Evolutionary conservation across 2,329 filamentous ascomycete genomes (phyloP).

Genomic region (Colletotrichum scovillei): DNA sequence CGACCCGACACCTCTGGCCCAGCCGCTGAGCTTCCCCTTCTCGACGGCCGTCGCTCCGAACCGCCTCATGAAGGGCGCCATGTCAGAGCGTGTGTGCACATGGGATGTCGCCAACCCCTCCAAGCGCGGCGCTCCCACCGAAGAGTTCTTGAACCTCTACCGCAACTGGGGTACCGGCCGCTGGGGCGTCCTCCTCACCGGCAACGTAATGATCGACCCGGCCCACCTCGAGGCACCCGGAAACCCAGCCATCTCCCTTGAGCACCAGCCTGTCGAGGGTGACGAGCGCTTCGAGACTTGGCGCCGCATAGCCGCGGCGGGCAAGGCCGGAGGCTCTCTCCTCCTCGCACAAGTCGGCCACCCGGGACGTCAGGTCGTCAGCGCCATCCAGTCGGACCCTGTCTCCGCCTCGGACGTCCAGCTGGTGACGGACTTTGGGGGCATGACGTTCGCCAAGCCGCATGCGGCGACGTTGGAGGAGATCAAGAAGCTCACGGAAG

Average conservation of each 20-base stretch:
- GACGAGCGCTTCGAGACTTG: constrained; percentile 72
- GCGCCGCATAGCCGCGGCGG: constrained; percentile 62
- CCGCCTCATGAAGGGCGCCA: constrained; percentile 74
- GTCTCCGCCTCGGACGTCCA: constrained; percentile 54
- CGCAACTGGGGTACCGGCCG: constrained; percentile 52
- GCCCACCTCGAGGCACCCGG: constrained; percentile 67
- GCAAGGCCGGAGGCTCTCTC: constrained; percentile 49
- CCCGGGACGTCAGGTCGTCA: constrained; percentile 66
- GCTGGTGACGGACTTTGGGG: constrained; percentile 39
- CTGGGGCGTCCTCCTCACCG: constrained; percentile 67
- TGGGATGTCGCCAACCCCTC: constrained; percentile 66
- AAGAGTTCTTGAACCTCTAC: constrained; percentile 63
- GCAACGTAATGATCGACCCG: constrained; percentile 73
- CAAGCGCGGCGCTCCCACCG: constrained; percentile 55
- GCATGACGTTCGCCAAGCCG: constrained; percentile 56
- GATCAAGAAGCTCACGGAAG: constrained; percentile 65
- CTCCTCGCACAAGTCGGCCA: constrained; percentile 72
- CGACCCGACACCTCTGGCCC: constrained; percentile 44
- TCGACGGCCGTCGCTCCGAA: constrained; percentile 68
- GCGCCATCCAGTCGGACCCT: constrained; percentile 46
- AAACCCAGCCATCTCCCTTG: constrained; percentile 67
- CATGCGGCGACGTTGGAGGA: constrained; percentile 63
- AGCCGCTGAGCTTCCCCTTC: constrained; percentile 60
- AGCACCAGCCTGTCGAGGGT: constrained; percentile 60
- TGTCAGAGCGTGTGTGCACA: constrained; percentile 72